Percentiles rank a stretch among this genome's conserved stretches.
phyloP scores from a whole-genome alignment of 306 rosid genomes.

The Begonia peltatifolia region DNA sequence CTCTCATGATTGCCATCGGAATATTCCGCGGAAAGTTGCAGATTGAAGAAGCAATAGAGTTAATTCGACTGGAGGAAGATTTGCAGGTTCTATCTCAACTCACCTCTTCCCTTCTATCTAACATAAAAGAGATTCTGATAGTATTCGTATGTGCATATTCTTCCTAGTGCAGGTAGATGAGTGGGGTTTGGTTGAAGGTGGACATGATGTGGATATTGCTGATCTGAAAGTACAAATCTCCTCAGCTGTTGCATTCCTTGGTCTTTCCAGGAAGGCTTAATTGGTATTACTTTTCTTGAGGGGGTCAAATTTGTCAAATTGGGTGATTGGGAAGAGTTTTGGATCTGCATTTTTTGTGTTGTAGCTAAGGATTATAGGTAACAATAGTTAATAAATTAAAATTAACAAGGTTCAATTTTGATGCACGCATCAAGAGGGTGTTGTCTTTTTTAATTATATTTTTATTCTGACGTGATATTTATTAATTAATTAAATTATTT shows the following conservation, averaged over 20 bases:
- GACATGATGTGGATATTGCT: conserved; percentile 90
- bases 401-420: no score
- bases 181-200: conserved; percentile 98
- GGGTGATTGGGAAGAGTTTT: conserved; percentile 4
- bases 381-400: no score
- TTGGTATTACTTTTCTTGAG: no score
- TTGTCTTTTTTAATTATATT: no score
- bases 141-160: not conserved
- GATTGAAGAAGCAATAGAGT: conserved; percentile 70
- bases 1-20: conserved; percentile 53
- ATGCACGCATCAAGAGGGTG: no score
- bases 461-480: no score
- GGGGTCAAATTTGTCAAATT: no score
- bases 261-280: conserved; percentile 50
- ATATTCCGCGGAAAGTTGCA: conserved; percentile 44
- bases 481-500: no score
- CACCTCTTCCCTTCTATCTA: not conserved
- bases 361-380: conserved; percentile 6
- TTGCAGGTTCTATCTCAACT: conserved; percentile 41
- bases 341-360: conserved; percentile 2
- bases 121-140: not conserved
- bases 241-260: conserved; percentile 64
- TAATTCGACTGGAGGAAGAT: conserved; percentile 90
- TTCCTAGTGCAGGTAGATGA: conserved; percentile 47
- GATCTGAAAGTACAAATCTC: conserved; percentile 76